Conservation (phyloP, 768 basidiomycete genomes). For the Collybia nuda region DNA sequence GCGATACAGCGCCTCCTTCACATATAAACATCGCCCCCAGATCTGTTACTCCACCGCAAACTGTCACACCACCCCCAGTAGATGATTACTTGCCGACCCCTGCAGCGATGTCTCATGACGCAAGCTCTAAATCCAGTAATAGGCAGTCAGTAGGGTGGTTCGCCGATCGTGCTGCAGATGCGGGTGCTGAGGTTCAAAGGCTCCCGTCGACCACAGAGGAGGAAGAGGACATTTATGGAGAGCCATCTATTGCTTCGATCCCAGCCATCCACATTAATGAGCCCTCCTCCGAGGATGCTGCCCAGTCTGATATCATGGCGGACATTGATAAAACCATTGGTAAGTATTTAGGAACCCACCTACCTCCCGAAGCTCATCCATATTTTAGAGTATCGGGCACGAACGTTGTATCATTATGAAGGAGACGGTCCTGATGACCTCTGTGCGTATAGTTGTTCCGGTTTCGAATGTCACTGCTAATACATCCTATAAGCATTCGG, state of each 20-base stretch:
- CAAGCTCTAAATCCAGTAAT: conserved; percentile 37
- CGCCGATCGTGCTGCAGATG: conserved; percentile 79
- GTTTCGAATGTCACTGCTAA: neutral
- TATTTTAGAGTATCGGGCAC: conserved; percentile 63
- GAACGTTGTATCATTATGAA: conserved; percentile 82
- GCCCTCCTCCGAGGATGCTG: conserved; percentile 28
- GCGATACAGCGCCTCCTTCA: conserved; percentile 65
- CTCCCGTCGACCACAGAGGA: conserved; percentile 61
- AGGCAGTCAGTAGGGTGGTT: conserved; percentile 93
- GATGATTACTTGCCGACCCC: conserved; percentile 25
- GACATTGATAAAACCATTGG: conserved; percentile 71
- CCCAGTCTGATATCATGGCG: conserved; percentile 55
- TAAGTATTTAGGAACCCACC: conserved; percentile 28
- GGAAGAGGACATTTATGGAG: conserved; percentile 47
- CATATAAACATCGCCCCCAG: conserved; percentile 60
- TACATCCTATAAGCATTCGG: conserved; percentile 56
- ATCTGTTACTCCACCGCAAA: conserved; percentile 39
- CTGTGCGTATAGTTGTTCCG: conserved; percentile 44
- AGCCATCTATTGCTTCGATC: conserved; percentile 25
- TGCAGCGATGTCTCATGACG: conserved; percentile 21
- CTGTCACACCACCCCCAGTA: conserved; percentile 18
- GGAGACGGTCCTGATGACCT: conserved; percentile 90
- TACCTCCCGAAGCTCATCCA: neutral
- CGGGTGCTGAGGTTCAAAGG: conserved; percentile 34
- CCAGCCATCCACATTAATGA: conserved; percentile 63